These are phyloP conservation scores for Diaporthe australafricana DNA, from an alignment of 2,329 filamentous ascomycete species.

Conservation along the genomic window DNA sequence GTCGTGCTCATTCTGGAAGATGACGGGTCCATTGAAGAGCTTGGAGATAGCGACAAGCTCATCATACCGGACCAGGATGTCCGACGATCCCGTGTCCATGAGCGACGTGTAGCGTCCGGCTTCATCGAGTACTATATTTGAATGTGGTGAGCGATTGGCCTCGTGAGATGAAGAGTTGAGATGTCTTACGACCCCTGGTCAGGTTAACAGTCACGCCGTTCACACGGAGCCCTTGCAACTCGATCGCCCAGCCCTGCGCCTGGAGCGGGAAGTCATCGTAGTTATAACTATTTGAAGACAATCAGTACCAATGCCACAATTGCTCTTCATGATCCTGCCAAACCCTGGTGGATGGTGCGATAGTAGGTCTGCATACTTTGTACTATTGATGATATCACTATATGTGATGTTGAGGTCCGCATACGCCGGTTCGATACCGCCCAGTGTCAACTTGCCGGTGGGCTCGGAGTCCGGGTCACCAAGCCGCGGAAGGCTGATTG, in stretches of 20 bases:
- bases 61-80: background rate
- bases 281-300: background rate
- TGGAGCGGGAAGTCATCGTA: slow-evolving; percentile 4
- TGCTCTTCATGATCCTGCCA: too few relatives aligned
- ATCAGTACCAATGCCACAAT: background rate
- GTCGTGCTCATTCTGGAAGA: slow-evolving; percentile 10
- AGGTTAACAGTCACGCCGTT: slow-evolving; percentile 11
- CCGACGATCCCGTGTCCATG: background rate
- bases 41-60: background rate
- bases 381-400: slow-evolving; percentile 20
- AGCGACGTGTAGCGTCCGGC: slow-evolving; percentile 11
- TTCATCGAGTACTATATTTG: background rate
- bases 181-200: slow-evolving; percentile 2
- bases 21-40: slow-evolving; percentile 5
- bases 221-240: slow-evolving; percentile 1
- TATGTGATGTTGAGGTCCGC: slow-evolving; percentile 13
- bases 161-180: background rate
- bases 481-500: background rate
- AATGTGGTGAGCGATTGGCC: background rate
- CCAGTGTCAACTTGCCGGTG: background rate
- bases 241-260: slow-evolving; percentile 13
- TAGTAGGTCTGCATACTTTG: background rate
- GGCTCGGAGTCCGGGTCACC: background rate
- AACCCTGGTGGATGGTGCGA: fast-evolving
- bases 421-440: slow-evolving; percentile 5